Evolutionary conservation across 495 filamentous ascomycete species (phyloP).

Genomic region (Lindgomyces ingoldianus): DNA sequence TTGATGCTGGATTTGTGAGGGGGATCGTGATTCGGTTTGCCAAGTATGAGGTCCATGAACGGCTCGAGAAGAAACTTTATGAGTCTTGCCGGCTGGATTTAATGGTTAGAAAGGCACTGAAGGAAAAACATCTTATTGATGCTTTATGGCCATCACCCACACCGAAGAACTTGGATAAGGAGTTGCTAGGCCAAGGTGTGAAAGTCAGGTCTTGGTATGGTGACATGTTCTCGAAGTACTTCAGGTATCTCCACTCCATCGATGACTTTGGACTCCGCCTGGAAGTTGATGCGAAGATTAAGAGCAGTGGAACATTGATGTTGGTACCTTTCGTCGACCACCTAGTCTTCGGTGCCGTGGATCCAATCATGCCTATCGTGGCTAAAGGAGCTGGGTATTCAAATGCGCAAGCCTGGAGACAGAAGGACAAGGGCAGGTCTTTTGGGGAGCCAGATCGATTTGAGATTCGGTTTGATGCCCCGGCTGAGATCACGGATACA

Average conservation of each 20-base stretch:
- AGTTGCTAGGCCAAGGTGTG: constrained; percentile 27
- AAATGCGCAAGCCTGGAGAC: constrained; percentile 18
- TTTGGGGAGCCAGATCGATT: constrained; percentile 31
- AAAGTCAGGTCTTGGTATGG: constrained; percentile 33
- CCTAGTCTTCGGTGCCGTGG: constrained; percentile 29
- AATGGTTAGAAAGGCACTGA: constrained; percentile 37
- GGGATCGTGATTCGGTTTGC: constrained; percentile 33
- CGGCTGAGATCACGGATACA: constrained; percentile 22
- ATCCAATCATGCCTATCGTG: constrained; percentile 33
- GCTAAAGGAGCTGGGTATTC: constrained; percentile 25
- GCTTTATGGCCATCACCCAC: constrained; percentile 28
- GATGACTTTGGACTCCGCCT: constrained; percentile 26
- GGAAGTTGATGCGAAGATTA: constrained; percentile 31
- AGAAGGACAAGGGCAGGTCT: constrained; percentile 11
- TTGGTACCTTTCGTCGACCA: constrained; percentile 33
- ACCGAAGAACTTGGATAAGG: constrained; percentile 5
- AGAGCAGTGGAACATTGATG: constrained; percentile 25
- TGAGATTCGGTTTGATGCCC: constrained; percentile 35
- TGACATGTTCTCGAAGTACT: constrained; percentile 40
- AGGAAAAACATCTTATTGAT: constrained; percentile 38
- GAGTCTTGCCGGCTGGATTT: constrained; percentile 29
- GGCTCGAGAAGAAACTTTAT: constrained; percentile 38
- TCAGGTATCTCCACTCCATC: constrained; percentile 26
- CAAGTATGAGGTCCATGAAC: constrained; percentile 35
- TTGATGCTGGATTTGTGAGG: constrained; percentile 30